Percentiles rank a stretch among this genome's conserved stretches.
Evolutionary conservation across 148 eudicot species (phyloP).

Genomic region (Amaranthus cruentus): DNA sequence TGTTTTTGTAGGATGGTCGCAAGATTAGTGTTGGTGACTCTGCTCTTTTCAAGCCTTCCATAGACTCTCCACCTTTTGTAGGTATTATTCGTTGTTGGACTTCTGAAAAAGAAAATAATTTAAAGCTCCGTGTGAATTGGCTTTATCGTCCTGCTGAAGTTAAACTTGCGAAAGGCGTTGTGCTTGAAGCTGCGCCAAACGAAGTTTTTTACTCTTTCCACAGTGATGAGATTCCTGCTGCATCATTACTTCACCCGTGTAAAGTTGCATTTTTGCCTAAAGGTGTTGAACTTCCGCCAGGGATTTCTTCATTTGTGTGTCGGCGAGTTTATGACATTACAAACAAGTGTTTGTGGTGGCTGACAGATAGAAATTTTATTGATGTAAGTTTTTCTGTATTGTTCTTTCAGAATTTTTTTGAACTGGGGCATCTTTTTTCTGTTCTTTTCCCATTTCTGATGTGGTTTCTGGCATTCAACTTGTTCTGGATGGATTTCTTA

Average conservation of each 20-base stretch:
- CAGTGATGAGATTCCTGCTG: conserved; percentile 84
- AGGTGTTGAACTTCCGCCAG: conserved; percentile 84
- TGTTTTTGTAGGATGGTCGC: conserved; percentile 45
- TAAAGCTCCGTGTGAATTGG: conserved; percentile 65
- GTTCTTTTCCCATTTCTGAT: neutral
- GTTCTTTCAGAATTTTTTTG: neutral
- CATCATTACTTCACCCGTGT: conserved; percentile 90
- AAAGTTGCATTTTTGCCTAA: conserved; percentile 83
- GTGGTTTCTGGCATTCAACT: neutral
- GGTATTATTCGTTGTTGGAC: conserved; percentile 59
- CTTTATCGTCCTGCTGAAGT: conserved; percentile 80
- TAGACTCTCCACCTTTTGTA: conserved; percentile 65
- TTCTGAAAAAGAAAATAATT: conserved; percentile 38
- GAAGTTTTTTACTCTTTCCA: conserved; percentile 88
- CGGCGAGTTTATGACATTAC: conserved; percentile 79
- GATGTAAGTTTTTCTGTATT: conserved; percentile 36
- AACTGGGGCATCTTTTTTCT: neutral
- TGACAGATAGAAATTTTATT: conserved; percentile 71
- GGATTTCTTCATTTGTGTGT: conserved; percentile 82
- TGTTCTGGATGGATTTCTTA: conserved; percentile 16
- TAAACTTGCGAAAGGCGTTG: conserved; percentile 57
- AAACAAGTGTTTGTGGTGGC: conserved; percentile 85
- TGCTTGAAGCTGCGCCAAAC: conserved; percentile 79
- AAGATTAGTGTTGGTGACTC: conserved; percentile 77
- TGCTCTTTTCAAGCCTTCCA: conserved; percentile 74